Base-by-base conservation (phyloP, 2,329 filamentous ascomycete genomes). In the Emergomyces orientalis region DNA sequence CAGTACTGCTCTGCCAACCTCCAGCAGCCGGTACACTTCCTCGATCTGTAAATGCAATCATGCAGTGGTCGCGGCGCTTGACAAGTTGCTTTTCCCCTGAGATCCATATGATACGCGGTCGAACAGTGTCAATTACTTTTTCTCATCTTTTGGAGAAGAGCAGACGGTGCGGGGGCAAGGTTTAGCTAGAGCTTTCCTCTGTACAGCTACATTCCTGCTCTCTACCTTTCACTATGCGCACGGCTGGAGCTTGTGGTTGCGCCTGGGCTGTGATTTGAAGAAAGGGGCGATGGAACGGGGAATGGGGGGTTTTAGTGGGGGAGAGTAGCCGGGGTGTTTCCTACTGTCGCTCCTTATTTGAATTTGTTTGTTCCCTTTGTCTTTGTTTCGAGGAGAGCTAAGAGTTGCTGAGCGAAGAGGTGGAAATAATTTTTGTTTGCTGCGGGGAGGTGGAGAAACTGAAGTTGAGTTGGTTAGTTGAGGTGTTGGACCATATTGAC, bases 1-100 rank as follows among this genome's bases (percentile, higher is more conserved):
- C 63, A 65, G 60, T 3, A n/a, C 55, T 65, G 63, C 62, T 65
- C 63, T 62, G 63, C 63, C 55, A 65, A 56, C 59, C 47, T 65
- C 47, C 19, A 60, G 32, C 57, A 61, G 63, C 63, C 63, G 22
- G 54, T 64, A 49, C 41, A 47, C n/a, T 64, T 63, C 47, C 47
- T 64, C 57, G 54, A 43, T 27, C 25, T 63, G 22, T 64, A 64
- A 64, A 56, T 47, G 58, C 57, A 61, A n/a, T 19, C 19, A 37
- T 11, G 19, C 41, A 34, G 19, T 3, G 25, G 41, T 59, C 39
- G 56, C 39, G 17, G 56, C 56, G 39, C 19, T 22, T 59, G 39
- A 59, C 56, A 59, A 59, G 25, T 22, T 22, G 41, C 56, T 47
- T 47, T 55, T 47, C 41, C 2, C 25, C 11, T 4, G 25, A 47